These are phyloP conservation scores for Breynia disticha DNA, from an alignment of 441 rosid species.

Conservation along the genomic window DNA sequence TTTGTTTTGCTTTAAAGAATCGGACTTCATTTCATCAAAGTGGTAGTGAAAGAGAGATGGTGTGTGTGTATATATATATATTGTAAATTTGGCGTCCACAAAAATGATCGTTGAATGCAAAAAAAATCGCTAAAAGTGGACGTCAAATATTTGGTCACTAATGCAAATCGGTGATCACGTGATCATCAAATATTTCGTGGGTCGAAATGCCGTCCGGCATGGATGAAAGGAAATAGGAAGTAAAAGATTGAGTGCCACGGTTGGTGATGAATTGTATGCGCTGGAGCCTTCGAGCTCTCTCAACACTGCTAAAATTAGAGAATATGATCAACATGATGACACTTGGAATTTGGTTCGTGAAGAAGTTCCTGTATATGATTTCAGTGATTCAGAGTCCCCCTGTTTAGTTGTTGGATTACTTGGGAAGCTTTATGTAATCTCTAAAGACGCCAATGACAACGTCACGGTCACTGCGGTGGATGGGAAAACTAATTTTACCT, in stretches of 20 bases:
- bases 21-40: too few species aligned
- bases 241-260: conserved; percentile 50
- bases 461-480: conserved; percentile 51
- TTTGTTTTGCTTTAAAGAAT: too few species aligned
- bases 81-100: too few species aligned
- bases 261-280: conserved; percentile 67
- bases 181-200: too few species aligned
- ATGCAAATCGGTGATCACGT: too few species aligned
- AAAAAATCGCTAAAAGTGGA: too few species aligned
- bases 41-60: too few species aligned
- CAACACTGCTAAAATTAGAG: conserved; percentile 61
- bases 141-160: too few species aligned
- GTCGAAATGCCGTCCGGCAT: conserved; percentile 84
- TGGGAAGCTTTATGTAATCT: conserved; percentile 75
- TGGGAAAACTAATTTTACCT: conserved; percentile 29
- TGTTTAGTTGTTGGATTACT: conserved; percentile 73
- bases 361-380: conserved; percentile 55
- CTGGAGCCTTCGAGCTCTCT: conserved; percentile 70
- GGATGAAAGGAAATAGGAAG: conserved; percentile 88
- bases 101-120: too few species aligned
- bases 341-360: conserved; percentile 68
- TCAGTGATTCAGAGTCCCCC: conserved; percentile 60
- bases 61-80: too few species aligned
- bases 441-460: conserved; percentile 44
- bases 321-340: conserved; percentile 73